Base-by-base conservation (phyloP, 2,329 filamentous ascomycete species). In the Rutstroemia sydowiana region DNA sequence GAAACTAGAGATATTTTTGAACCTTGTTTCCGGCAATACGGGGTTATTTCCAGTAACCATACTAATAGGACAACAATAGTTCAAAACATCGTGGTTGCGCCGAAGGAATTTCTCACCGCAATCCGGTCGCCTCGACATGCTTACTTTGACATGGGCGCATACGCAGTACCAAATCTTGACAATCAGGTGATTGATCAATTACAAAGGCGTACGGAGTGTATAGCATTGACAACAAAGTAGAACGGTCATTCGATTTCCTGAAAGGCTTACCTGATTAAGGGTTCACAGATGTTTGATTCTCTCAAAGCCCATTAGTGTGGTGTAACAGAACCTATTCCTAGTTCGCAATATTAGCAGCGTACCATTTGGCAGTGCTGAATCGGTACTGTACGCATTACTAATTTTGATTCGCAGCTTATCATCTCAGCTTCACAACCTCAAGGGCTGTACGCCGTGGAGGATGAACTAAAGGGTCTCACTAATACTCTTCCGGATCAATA, bases 381-480 rank as follows among this genome's bases (percentile, higher is more conserved):
- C 10, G 34, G 14, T 20, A n/a, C n/a, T n/a, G n/a, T n/a, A n/a
- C n/a, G n/a, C 13, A 20, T 5, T 41, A 41, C 7, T 11, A 20
- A 21, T 10, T 20, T 8, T 51, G 32, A 46, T 51, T 28, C 36
- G 41, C 26, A 8, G 18, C 34, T 37, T n/a, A 23, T 26, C 23
- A 45, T 28, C 21, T 39, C 42, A 31, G 34, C 41, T 37, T 43
- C 34, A 10, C 9, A 18, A 51, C 34, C 23, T 45, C 31, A 50
- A 50, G 40, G 32, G 30, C 48, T 46, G 45, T 34, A 30, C 36
- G 48, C 46, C 13, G 32, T 14, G 23, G 16, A 39, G 31, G 31
- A 30, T 30, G 13, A 51, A 16, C 41, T 46, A 51, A 37, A 45
- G 26, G 18, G 32, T 51, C 48, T 51, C 48, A 51, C 48, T 31